Conservation (phyloP, 2,329 filamentous ascomycete genomes). For the Xylariaceae sp. region DNA sequence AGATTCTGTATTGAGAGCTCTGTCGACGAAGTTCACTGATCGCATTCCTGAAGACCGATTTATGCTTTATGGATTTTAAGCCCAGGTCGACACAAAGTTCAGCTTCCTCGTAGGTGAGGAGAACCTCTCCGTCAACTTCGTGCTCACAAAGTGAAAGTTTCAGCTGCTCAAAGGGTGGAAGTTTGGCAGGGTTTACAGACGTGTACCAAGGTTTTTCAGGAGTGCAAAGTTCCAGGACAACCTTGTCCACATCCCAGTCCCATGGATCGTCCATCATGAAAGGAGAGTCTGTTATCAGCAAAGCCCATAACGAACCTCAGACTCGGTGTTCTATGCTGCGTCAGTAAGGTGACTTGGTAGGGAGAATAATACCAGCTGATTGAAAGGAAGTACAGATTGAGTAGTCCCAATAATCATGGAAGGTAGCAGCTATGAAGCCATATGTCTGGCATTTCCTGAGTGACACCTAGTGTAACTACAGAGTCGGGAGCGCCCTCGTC, state of each 20-base stretch:
- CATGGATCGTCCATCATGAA: slow-evolving; percentile 59
- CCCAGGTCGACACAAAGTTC: slow-evolving; percentile 52
- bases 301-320: slow-evolving; percentile 2
- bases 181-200: slow-evolving; percentile 30
- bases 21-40: slow-evolving; percentile 51
- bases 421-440: too few relatives aligned
- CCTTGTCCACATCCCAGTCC: slow-evolving; percentile 64
- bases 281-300: background rate
- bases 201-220: slow-evolving; percentile 44
- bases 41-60: slow-evolving; percentile 53
- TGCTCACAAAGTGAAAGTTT: slow-evolving; percentile 55
- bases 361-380: background rate
- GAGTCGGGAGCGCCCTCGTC: too few relatives aligned
- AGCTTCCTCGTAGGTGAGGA: slow-evolving; percentile 55
- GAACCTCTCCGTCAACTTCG: slow-evolving; percentile 60
- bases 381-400: background rate
- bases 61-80: slow-evolving; percentile 55
- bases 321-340: background rate
- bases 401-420: too few relatives aligned
- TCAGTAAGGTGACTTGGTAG: background rate
- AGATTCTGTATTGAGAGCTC: slow-evolving; percentile 46
- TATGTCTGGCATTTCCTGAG: too few relatives aligned
- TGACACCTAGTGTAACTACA: too few relatives aligned
- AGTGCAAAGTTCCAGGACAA: slow-evolving; percentile 63
- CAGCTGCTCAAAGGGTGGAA: slow-evolving; percentile 52